Conservation (phyloP, 2,329 filamentous ascomycete genomes). For the Bipolaris gigantea region DNA sequence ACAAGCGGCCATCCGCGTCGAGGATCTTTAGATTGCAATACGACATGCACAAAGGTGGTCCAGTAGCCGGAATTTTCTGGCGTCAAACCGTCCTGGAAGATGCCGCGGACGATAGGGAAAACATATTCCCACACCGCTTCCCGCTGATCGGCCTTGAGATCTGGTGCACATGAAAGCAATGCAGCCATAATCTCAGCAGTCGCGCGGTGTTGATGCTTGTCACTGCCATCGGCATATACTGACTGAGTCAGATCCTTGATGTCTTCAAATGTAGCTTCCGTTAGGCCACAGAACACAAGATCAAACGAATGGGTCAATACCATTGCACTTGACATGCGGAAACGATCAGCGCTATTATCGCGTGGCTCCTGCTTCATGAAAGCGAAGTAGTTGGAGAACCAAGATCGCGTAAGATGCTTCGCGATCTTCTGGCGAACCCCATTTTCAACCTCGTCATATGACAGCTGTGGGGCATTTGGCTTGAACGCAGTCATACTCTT, state of each 20-base stretch:
- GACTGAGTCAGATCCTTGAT: constrained; percentile 77
- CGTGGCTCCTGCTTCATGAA: constrained; percentile 96
- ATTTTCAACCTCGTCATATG: constrained; percentile 81
- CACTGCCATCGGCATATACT: constrained; percentile 88
- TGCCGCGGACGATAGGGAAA: constrained; percentile 80
- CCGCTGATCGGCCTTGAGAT: constrained; percentile 73
- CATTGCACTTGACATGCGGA: constrained; percentile 85
- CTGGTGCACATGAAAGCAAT: constrained; percentile 76
- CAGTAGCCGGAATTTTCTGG: constrained; percentile 95
- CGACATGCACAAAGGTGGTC: constrained; percentile 89
- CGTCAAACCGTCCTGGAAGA: constrained; percentile 89
- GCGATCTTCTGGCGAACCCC: constrained; percentile 78
- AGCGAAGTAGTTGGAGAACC: constrained; percentile 85
- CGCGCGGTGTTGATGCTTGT: constrained; percentile 96
- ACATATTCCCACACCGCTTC: constrained; percentile 84
- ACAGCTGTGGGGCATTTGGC: constrained; percentile 68
- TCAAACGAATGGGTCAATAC: constrained; percentile 89
- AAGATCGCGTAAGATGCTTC: constrained; percentile 74
- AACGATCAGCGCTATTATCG: constrained; percentile 78
- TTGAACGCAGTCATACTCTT: constrained; percentile 81
- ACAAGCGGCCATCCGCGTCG: constrained; percentile 84
- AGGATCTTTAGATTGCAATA: constrained; percentile 86
- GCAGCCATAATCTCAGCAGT: constrained; percentile 92
- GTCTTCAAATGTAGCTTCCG: constrained; percentile 79
- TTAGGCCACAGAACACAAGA: constrained; percentile 78